Base-by-base conservation (phyloP, 23 red algal genomes). In the Agarophyton chilense region DNA sequence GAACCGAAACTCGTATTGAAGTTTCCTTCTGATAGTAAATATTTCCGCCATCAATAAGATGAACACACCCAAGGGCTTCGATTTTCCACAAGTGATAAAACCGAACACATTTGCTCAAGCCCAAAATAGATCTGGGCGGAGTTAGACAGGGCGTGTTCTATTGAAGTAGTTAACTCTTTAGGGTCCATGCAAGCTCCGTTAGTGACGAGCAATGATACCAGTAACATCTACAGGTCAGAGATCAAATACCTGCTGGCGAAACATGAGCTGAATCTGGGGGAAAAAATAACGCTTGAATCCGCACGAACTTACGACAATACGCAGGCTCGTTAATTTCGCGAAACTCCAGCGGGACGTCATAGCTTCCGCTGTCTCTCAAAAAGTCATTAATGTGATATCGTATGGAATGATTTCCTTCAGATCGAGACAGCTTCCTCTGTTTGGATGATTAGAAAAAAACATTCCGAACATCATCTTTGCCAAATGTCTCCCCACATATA, bases 401-500 rank as follows among this genome's bases (percentile, higher is more conserved):
- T 13, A 2, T 24, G 44, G 17, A 65, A 65, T 18, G 3, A 18
- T 1, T 29, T 16, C 29, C 9, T 36, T 65, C 6, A 38, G 31
- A 65, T 35, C 0, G 29, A 26, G 60, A 65, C 21, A 74, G 8
- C 32, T 47, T 13, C 19, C 22, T 86, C 18, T 24, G n/a, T 6
- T 86, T 10, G 29, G 17, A 72, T 39, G 17, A 24, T 88, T 90
- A 95, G 73, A 99, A 99, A 63, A 92, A 98, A 36, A 99, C 90
- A 32, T 50, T 90, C 24, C 83, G 68, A 38, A 94, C 91, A 46
- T 99, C 97, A 54, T 95, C 93, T 7, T 84, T 80, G 51, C 89
- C 85, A 78, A 99, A 99, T 40, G 81, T 36, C 61, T 94, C 77
- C 14, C 93, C 90, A 79, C 97, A 99, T 60, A 94, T 72, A 4